Evolutionary conservation across 768 basidiomycete species (phyloP), one percentile per base, ranked within the genome.

Genomic region (Rubroboletus satanas): DNA sequence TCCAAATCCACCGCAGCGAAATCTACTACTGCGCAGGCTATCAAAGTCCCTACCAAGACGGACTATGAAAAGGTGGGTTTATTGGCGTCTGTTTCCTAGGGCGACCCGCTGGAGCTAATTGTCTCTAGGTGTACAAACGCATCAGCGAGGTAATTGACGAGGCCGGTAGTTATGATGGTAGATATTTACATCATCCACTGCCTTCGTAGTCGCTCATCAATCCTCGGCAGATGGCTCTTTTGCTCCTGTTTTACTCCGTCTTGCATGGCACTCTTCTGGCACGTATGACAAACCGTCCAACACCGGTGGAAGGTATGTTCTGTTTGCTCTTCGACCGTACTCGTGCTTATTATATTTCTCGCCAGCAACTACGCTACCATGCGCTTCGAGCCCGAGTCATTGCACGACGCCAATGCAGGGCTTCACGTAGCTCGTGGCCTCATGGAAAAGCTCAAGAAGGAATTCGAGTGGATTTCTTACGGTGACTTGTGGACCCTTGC

Each of bases 401-500:
- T 79, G 29, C 93, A 98, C 67, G 83, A 77, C 35, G 93, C 92
- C 47, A 96, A 96, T 72, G 83, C 83, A 28, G 93, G 93, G 28
- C 78, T 96, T 51, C 73, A 87, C 56, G 68, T 93, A 51, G 95
- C 93, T 38, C 90, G 96, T 54, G 78, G 71, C 6, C 71, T 90
- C 55, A 86, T 98, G 83, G 90, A 97, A 67, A 80, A 88, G 53
- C 71, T 98, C 67, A 95, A 98, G 77, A 66, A 84, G 50, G 83
- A 96, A 63, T 92, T 88, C 77, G 80, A 85, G 0, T 95, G 94
- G 93, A 97, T 98, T 61, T 88, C 83, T 54, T 98, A 97, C 70
- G 95, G 94, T 59, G 95, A 98, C 70, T 78, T 97, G 53, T 97
- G 95, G 94, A 99, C 96, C 26, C 86, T 99, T 37, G 96, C 77